Evolutionary conservation across 1,284 basidiomycete species (phyloP).

Genomic region (Schizophyllum commune): DNA sequence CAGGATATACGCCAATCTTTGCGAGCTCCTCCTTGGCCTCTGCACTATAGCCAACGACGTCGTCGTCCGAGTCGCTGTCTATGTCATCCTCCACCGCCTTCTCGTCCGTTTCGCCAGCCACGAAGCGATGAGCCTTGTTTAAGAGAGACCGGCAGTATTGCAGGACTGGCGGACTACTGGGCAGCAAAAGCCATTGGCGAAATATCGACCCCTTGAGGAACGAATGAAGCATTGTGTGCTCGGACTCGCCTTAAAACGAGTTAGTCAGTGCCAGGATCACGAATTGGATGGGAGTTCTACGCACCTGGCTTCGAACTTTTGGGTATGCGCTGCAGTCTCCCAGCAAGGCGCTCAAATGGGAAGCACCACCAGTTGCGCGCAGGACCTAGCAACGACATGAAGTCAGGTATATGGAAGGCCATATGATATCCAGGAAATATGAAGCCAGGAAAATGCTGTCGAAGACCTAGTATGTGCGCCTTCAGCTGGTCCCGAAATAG

Average conservation of each 20-base stretch:
- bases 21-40: too few species aligned
- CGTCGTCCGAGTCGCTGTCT: too few species aligned
- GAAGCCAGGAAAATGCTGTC: conserved; percentile 12
- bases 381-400: conserved; percentile 23
- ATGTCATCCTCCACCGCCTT: too few species aligned
- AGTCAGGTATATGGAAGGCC: conserved; percentile 24
- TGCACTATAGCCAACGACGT: too few species aligned
- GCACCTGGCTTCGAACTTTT: conserved; percentile 7
- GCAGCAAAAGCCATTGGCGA: conserved; percentile 1
- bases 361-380: conserved; percentile 12
- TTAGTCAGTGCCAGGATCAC: too few species aligned
- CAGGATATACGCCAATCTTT: too few species aligned
- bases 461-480: conserved; percentile 14
- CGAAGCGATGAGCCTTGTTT: too few species aligned
- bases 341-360: conserved; percentile 11
- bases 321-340: conserved; percentile 9
- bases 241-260: not conserved
- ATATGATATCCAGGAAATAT: conserved; percentile 16
- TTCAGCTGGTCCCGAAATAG: conserved; percentile 10
- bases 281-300: too few species aligned
- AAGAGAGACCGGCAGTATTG: too few species aligned
- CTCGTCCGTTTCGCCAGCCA: too few species aligned
- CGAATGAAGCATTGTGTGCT: not conserved
- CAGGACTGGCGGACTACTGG: conserved; percentile 6
- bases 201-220: not conserved